Percentiles rank a stretch among this genome's conserved stretches.
phyloP scores from a whole-genome alignment of 139 green algal species.

The Penium margaritaceum region DNA sequence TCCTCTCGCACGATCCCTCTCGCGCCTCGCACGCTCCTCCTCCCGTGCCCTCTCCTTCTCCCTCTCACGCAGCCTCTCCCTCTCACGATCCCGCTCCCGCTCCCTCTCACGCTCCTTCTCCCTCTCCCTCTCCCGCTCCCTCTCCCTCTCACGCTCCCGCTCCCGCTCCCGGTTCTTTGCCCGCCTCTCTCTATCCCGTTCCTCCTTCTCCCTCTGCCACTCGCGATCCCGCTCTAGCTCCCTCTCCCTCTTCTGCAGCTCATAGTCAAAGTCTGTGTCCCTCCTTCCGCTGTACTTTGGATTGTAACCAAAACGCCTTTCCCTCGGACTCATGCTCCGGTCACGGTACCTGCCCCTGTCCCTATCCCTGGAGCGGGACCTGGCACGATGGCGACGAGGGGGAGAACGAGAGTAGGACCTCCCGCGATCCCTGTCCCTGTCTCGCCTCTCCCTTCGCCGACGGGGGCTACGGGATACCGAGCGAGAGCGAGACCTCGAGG shows the following conservation, averaged over 20 bases:
- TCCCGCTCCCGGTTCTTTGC: slow-evolving; percentile 24
- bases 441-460: too few species aligned
- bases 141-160: slow-evolving; percentile 35
- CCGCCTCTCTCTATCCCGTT: background rate
- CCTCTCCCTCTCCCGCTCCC: slow-evolving; percentile 33
- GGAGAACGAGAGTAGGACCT: slow-evolving; percentile 10
- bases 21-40: slow-evolving; percentile 19
- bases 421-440: background rate
- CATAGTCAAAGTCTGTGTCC: background rate
- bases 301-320: background rate
- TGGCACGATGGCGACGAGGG: background rate
- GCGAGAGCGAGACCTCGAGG: slow-evolving; percentile 25
- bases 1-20: background rate
- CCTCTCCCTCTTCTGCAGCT: slow-evolving; percentile 32
- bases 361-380: slow-evolving; percentile 20
- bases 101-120: slow-evolving; percentile 4
- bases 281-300: slow-evolving; percentile 25
- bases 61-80: slow-evolving; percentile 13
- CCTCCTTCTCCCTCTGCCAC: slow-evolving; percentile 29
- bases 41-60: slow-evolving; percentile 6
- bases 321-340: slow-evolving; percentile 4
- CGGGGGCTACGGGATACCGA: slow-evolving; percentile 23
- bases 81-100: slow-evolving; percentile 14
- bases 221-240: slow-evolving; percentile 20
- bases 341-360: slow-evolving; percentile 24